Evolutionary conservation across 352 stramenopile species (phyloP).

Genomic region (Elongisporangium prolatum): DNA sequence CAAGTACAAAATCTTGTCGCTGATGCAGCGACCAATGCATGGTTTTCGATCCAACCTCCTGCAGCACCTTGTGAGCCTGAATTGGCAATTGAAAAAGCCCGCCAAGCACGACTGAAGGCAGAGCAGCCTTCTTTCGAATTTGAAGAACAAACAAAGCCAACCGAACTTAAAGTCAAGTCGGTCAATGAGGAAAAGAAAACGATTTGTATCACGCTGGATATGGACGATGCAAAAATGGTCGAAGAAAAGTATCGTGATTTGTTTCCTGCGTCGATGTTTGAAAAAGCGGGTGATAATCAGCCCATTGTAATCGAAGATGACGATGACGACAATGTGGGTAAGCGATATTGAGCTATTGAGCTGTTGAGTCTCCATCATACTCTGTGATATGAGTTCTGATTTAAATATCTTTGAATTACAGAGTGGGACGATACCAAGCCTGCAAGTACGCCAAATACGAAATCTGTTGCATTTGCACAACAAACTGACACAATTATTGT

Average conservation of each 20-base stretch:
- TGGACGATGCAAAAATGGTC: conserved; percentile 24
- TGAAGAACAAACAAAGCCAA: not conserved
- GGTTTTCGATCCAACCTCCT: conserved; percentile 34
- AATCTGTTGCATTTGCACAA: too few relatives aligned
- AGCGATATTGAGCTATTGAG: not conserved
- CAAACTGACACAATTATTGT: not conserved
- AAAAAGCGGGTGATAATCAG: conserved; percentile 3
- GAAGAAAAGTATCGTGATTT: conserved; percentile 21
- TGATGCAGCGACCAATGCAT: conserved; percentile 22
- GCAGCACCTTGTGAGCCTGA: conserved; percentile 23
- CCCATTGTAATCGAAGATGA: conserved; percentile 13
- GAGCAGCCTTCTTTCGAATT: not conserved
- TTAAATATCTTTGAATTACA: conserved; percentile 4
- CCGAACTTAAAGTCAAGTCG: not conserved
- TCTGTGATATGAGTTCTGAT: not conserved
- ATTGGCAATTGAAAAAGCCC: conserved; percentile 39
- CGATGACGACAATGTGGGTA: conserved; percentile 40
- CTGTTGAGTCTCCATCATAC: not conserved
- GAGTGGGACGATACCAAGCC: conserved; percentile 22
- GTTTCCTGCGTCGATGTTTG: conserved; percentile 29
- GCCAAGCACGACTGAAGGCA: conserved; percentile 19
- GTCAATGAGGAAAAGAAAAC: conserved; percentile 4
- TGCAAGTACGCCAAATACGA: not conserved
- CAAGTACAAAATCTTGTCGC: conserved; percentile 24
- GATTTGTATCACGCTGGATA: conserved; percentile 44